Conservation (phyloP, 495 filamentous ascomycete genomes). For the Acidiella bohemica region DNA sequence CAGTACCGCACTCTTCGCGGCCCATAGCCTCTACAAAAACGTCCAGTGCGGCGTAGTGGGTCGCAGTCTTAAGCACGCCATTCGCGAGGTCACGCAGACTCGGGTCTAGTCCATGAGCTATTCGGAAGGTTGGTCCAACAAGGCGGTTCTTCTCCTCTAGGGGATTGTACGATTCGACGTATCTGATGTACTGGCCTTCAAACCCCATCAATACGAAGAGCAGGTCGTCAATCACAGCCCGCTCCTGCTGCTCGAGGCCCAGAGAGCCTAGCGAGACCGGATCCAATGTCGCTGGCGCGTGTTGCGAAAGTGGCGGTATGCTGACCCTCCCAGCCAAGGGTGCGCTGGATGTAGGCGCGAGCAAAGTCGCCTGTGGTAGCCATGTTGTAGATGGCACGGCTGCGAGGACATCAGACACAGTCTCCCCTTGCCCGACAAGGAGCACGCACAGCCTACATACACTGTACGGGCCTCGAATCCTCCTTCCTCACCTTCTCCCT, state of each 20-base stretch:
- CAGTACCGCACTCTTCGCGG: conserved; percentile 83
- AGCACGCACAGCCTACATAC: conserved; percentile 12
- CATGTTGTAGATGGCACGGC: conserved; percentile 42
- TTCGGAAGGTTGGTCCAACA: conserved; percentile 63
- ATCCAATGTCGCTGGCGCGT: conserved; percentile 55
- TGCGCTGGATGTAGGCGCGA: conserved; percentile 66
- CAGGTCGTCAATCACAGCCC: conserved; percentile 74
- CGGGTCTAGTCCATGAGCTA: conserved; percentile 75
- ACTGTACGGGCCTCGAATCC: not conserved
- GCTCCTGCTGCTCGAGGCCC: conserved; percentile 68
- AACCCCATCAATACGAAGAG: conserved; percentile 97
- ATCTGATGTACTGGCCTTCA: conserved; percentile 92
- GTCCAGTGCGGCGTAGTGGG: conserved; percentile 79
- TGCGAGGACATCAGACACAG: no score
- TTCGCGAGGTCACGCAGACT: conserved; percentile 75
- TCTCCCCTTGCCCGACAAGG: no score
- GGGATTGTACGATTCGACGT: conserved; percentile 66
- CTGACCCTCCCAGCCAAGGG: conserved; percentile 80
- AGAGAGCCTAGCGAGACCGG: conserved; percentile 60
- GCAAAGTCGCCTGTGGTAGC: conserved; percentile 69
- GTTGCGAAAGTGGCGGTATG: conserved; percentile 61
- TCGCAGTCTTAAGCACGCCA: conserved; percentile 90
- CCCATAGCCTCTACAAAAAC: conserved; percentile 90
- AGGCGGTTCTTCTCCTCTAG: conserved; percentile 72
- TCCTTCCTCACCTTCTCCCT: conserved; percentile 5